Conservation (phyloP, 129 eudicot species). For the Flaveria trinervia region DNA sequence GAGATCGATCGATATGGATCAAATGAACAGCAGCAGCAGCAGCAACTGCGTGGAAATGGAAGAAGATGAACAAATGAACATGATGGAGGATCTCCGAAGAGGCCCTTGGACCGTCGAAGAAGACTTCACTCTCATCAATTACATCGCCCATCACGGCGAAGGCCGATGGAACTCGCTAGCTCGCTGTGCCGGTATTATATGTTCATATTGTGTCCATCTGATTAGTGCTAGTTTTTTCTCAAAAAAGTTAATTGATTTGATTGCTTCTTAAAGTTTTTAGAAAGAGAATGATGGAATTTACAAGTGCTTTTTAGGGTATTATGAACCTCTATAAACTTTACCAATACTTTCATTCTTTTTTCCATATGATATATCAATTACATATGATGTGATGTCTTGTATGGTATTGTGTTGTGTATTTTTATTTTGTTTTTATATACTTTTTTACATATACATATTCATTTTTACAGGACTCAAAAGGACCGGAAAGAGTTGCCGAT, state of each 20-base stretch:
- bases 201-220: not conserved
- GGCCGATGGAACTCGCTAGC: conserved; percentile 97
- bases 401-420: too few relatives aligned
- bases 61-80: conserved; percentile 52
- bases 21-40: conserved; percentile 31
- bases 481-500: conserved; percentile 93
- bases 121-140: conserved; percentile 82
- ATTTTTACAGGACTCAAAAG: conserved; percentile 66
- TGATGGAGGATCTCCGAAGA: conserved; percentile 67
- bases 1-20: conserved; percentile 27
- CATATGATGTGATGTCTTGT: not conserved
- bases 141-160: conserved; percentile 86
- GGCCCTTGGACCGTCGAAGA: conserved; percentile 99
- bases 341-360: conserved; percentile 26
- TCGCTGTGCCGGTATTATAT: conserved; percentile 70
- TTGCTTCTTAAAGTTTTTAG: conserved; percentile 27
- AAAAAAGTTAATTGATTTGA: conserved; percentile 15
- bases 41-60: conserved; percentile 37
- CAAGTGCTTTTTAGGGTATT: conserved; percentile 36
- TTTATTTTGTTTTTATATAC: not conserved
- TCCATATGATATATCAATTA: too few relatives aligned
- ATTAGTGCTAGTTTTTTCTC: not conserved
- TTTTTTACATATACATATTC: not conserved
- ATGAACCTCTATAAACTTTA: conserved; percentile 35
- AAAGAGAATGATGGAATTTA: conserved; percentile 32